A percentile compares a stretch with the other conserved stretches of the same genome.
Evolutionary conservation across 78 protist species (phyloP).

Genomic region (Planoprotostelium fungivorum): DNA sequence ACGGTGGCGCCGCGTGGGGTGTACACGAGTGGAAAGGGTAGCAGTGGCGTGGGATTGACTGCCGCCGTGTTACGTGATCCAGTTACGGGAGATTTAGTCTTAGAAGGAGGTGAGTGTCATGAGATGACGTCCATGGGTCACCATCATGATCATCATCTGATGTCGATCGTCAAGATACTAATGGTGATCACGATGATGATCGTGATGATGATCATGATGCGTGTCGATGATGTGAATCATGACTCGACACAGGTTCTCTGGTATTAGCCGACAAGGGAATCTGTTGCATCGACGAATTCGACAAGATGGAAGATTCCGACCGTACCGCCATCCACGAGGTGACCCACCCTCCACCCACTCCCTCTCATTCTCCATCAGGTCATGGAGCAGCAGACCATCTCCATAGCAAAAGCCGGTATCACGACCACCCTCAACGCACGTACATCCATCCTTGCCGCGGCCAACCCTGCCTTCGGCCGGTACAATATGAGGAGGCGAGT

Average conservation of each 20-base stretch:
- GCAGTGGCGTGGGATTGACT: conserved; percentile 98
- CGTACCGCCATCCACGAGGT: conserved; percentile 97
- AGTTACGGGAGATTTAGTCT: conserved; percentile 83
- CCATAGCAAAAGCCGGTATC: conserved; percentile 99
- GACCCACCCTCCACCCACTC: neutral
- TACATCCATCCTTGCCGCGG: conserved; percentile 98
- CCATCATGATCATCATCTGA: too few species aligned
- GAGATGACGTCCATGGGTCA: too few species aligned
- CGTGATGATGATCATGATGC: too few species aligned
- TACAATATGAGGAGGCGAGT: conserved; percentile 66
- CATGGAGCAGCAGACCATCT: conserved; percentile 99
- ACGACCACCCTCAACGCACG: conserved; percentile 99
- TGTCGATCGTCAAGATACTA: too few species aligned
- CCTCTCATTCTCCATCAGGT: conserved; percentile 36
- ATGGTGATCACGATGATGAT: too few species aligned
- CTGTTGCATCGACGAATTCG: conserved; percentile 99
- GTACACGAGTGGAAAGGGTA: conserved; percentile 97
- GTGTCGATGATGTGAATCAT: too few species aligned
- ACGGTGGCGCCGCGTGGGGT: conserved; percentile 78
- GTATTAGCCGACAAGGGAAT: conserved; percentile 98
- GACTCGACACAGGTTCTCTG: too few species aligned
- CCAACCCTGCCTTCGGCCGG: conserved; percentile 96
- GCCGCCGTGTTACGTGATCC: conserved; percentile 92
- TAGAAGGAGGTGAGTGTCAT: too few species aligned
- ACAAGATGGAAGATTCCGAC: conserved; percentile 95